phyloP scores from a whole-genome alignment of 1,284 basidiomycete species.

The Boletus semigastroideus region DNA sequence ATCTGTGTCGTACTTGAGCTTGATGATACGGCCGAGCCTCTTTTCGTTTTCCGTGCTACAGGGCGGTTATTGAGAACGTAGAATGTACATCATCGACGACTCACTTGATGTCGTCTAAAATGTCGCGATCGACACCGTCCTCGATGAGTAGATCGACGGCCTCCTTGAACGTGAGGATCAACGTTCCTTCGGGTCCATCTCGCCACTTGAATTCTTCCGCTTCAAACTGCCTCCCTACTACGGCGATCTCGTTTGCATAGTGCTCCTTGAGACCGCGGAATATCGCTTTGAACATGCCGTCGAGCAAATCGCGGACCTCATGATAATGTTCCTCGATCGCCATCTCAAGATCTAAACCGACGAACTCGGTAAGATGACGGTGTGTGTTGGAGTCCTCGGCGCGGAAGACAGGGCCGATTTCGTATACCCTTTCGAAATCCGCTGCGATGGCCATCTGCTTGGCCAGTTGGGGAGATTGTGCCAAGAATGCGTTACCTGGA shows the following conservation, averaged over 20 bases:
- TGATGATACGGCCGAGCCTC: conserved; percentile 85
- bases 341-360: conserved; percentile 99
- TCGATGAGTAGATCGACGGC: conserved; percentile 85
- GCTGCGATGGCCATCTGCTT: conserved; percentile 99
- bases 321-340: conserved; percentile 98
- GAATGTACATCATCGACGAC: conserved; percentile 24
- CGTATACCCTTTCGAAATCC: conserved; percentile 97
- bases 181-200: conserved; percentile 59
- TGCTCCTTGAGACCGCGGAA: conserved; percentile 80
- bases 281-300: conserved; percentile 80
- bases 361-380: conserved; percentile 98
- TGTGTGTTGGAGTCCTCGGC: conserved; percentile 99
- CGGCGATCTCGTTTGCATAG: conserved; percentile 80
- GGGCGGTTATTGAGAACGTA: conserved; percentile 8
- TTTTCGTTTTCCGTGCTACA: conserved; percentile 89
- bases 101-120: conserved; percentile 86
- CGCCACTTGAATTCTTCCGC: conserved; percentile 89
- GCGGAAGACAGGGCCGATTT: conserved; percentile 95
- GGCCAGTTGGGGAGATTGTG: conserved; percentile 95
- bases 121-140: conserved; percentile 75
- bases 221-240: conserved; percentile 86
- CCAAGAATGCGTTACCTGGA: conserved; percentile 85
- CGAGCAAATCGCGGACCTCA: conserved; percentile 88
- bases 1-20: conserved; percentile 93
- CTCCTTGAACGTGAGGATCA: conserved; percentile 83